Evolutionary conservation across 768 basidiomycete genomes (phyloP), one percentile per base, ranked within the genome.

Genomic region (Crassisporium funariophilum): DNA sequence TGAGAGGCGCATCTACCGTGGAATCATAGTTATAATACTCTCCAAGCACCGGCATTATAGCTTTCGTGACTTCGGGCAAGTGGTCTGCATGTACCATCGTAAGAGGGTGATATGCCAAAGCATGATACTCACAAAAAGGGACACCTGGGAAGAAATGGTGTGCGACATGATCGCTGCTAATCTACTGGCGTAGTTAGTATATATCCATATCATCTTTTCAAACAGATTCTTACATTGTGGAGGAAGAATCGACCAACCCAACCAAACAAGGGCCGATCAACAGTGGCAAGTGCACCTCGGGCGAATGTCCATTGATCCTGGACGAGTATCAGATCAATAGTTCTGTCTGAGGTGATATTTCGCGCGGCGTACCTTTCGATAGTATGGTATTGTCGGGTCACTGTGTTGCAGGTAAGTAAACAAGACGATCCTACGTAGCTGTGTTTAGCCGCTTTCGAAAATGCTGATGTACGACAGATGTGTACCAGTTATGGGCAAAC

Each of bases 351-450:
- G 1, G 5, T 5, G 21, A 22, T 29, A 15, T 17, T 36, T 22
- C 44, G 27, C 5, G 20, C 53, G n/a, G n/a, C n/a, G 23, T 43
- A 68, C 70, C 62, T 68, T 66, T 35, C 82, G 76, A 59, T 82
- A 84, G 51, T 82, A 81, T 0, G 82, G 82, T 21, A 83, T 71
- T 0, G 70, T 73, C 4, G 78, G 77, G 55, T 81, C 81, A 42
- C 78, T 81, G 54, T 84, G 82, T 35, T 83, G 82, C 10, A 84
- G 67, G 55, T 80, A 82, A 1, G 81, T 81, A 54, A 82, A 75
- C 67, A 76, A 77, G 41, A 82, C 78, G 56, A 84, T 79, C 81
- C 80, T 77, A 38, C 50, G 39, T 49, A 33, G 46, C 42, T 45
- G 50, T 43, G 5, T 8, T 13, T 38, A 40, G 12, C 21, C 20